phyloP scores from a whole-genome alignment of 2,329 filamentous ascomycete species.

The Ascochyta lentis region DNA sequence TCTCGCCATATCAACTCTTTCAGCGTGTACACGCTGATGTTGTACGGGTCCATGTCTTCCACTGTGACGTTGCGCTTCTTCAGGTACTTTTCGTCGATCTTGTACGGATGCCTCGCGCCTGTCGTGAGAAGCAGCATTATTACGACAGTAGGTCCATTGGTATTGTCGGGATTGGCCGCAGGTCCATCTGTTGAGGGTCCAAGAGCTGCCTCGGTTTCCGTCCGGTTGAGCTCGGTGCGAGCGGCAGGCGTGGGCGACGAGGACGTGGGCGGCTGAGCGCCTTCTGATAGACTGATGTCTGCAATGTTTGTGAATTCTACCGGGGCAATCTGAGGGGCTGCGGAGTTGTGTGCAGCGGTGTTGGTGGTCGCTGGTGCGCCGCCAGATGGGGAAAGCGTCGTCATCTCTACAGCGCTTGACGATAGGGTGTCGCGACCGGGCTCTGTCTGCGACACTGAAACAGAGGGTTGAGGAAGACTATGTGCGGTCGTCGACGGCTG shows the following conservation, averaged over 20 bases:
- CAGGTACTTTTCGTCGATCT: constrained; percentile 86
- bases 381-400: constrained; percentile 34
- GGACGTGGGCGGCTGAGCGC: constrained; percentile 19
- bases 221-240: constrained; percentile 43
- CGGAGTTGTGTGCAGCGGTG: constrained; percentile 23
- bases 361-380: constrained; percentile 23
- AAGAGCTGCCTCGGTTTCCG: constrained; percentile 53
- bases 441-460: constrained; percentile 30
- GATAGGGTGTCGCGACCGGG: constrained; percentile 31
- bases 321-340: constrained; percentile 21
- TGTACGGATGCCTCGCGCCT: constrained; percentile 86
- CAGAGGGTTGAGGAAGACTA: constrained; percentile 30
- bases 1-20: constrained; percentile 94
- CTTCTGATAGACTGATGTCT: constrained; percentile 20
- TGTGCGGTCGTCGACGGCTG: constrained; percentile 35
- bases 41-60: constrained; percentile 79
- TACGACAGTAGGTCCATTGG: constrained; percentile 60
- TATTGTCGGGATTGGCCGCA: constrained; percentile 47
- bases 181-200: constrained; percentile 56
- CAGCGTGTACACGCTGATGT: constrained; percentile 89
- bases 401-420: constrained; percentile 46
- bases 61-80: constrained; percentile 79
- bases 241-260: constrained; percentile 31
- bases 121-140: constrained; percentile 85
- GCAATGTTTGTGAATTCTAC: constrained; percentile 12